phyloP scores from a whole-genome alignment of 1,284 basidiomycete genomes.

The Puccinia brachypodii region DNA sequence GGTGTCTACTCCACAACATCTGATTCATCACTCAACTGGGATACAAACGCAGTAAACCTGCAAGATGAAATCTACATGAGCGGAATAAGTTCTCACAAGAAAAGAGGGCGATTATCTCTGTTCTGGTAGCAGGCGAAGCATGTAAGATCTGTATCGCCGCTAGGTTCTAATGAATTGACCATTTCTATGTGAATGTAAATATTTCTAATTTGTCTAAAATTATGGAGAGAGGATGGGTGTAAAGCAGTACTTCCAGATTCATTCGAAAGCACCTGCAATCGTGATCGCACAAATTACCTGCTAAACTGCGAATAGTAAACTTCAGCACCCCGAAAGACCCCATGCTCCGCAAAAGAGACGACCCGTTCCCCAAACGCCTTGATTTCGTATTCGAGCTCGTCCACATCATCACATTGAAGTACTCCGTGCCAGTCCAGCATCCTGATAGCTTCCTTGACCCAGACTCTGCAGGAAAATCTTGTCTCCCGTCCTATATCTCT shows the following conservation, averaged over 20 bases:
- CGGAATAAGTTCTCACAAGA: too few species aligned
- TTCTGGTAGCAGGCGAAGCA: too few species aligned
- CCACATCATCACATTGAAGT: conserved; percentile 13
- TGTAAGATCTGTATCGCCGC: too few species aligned
- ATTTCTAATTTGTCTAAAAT: too few species aligned
- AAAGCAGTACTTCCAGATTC: neutral
- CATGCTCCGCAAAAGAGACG: conserved; percentile 7
- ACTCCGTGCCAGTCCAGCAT: conserved; percentile 10
- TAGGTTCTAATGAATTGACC: too few species aligned
- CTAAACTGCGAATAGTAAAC: conserved; percentile 20
- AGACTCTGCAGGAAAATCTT: conserved; percentile 25
- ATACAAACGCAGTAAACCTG: too few species aligned
- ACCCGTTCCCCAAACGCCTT: conserved; percentile 24
- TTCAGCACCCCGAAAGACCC: conserved; percentile 31
- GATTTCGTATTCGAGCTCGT: conserved; percentile 33
- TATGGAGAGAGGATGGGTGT: neutral
- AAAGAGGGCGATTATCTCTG: too few species aligned
- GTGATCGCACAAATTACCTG: neutral
- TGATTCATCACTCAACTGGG: too few species aligned
- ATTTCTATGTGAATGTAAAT: too few species aligned
- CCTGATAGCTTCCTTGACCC: conserved; percentile 29
- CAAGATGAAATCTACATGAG: too few species aligned
- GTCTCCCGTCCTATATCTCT: neutral
- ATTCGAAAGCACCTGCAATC: neutral
- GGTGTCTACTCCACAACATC: too few species aligned